Percentiles rank a stretch among this genome's conserved stretches.
phyloP scores from a whole-genome alignment of 2,329 filamentous ascomycete genomes.

The Alternaria brassicae region DNA sequence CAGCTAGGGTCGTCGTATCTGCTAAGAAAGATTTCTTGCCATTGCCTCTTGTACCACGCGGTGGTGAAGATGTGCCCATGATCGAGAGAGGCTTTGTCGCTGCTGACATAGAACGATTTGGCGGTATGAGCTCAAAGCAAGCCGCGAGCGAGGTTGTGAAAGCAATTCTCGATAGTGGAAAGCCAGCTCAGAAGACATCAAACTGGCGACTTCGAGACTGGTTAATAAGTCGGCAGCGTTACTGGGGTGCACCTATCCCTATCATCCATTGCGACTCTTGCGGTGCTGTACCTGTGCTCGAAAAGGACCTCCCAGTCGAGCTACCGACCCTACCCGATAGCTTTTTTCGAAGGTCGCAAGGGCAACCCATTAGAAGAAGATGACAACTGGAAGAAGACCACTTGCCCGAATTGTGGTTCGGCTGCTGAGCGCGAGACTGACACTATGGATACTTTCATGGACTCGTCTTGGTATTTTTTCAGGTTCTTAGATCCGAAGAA shows the following conservation, averaged over 20 bases:
- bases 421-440: constrained; percentile 84
- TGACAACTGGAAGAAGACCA: constrained; percentile 74
- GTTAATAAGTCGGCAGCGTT: constrained; percentile 89
- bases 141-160: constrained; percentile 67
- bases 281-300: constrained; percentile 79
- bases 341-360: constrained; percentile 70
- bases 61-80: constrained; percentile 62
- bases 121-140: constrained; percentile 67
- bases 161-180: constrained; percentile 56
- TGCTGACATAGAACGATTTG: constrained; percentile 68
- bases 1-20: constrained; percentile 65
- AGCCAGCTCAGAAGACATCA: constrained; percentile 68
- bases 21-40: constrained; percentile 13
- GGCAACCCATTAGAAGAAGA: constrained; percentile 80
- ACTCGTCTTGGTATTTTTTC: constrained; percentile 93
- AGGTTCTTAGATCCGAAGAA: constrained; percentile 79
- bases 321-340: constrained; percentile 74
- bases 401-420: constrained; percentile 75
- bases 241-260: constrained; percentile 91
- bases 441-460: constrained; percentile 96
- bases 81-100: constrained; percentile 73
- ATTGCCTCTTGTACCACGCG: constrained; percentile 27
- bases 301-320: constrained; percentile 75
- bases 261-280: constrained; percentile 82
- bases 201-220: constrained; percentile 87